A percentile compares a stretch with the other conserved stretches of the same genome.
Evolutionary conservation across 2,329 filamentous ascomycete species (phyloP).

Genomic region (Trichoderma afroharzianum): DNA sequence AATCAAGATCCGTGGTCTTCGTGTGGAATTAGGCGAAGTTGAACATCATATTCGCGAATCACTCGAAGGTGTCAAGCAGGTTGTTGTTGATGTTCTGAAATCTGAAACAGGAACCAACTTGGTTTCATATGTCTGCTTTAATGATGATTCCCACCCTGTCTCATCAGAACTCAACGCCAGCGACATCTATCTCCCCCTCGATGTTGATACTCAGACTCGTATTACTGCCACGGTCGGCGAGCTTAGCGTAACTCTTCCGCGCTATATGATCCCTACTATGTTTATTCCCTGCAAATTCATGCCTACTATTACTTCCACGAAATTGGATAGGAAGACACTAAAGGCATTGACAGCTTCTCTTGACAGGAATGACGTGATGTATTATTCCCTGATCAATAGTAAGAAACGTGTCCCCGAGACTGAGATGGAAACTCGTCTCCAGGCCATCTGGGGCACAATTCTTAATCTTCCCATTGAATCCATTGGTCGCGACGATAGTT

Average conservation of each 20-base stretch:
- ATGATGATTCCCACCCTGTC: not conserved
- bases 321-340: slow-evolving; percentile 12
- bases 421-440: slow-evolving; percentile 20
- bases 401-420: slow-evolving; percentile 5
- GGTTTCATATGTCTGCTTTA: slow-evolving; percentile 8
- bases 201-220: not conserved
- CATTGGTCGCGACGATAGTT: slow-evolving; percentile 20
- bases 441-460: slow-evolving; percentile 20
- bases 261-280: slow-evolving; percentile 41
- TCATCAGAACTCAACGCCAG: not conserved
- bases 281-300: slow-evolving; percentile 39
- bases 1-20: slow-evolving; percentile 56
- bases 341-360: not conserved
- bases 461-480: slow-evolving; percentile 11
- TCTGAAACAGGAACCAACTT: not conserved
- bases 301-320: slow-evolving; percentile 25
- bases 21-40: slow-evolving; percentile 45
- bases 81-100: slow-evolving; percentile 13
- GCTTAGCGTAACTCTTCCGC: slow-evolving; percentile 19
- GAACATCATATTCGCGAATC: slow-evolving; percentile 19
- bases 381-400: not conserved
- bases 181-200: not conserved
- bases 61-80: not conserved
- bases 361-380: not conserved
- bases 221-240: not conserved